These are phyloP conservation scores for Lindgomyces ingoldianus DNA, from an alignment of 495 filamentous ascomycete genomes.

Conservation along the genomic window DNA sequence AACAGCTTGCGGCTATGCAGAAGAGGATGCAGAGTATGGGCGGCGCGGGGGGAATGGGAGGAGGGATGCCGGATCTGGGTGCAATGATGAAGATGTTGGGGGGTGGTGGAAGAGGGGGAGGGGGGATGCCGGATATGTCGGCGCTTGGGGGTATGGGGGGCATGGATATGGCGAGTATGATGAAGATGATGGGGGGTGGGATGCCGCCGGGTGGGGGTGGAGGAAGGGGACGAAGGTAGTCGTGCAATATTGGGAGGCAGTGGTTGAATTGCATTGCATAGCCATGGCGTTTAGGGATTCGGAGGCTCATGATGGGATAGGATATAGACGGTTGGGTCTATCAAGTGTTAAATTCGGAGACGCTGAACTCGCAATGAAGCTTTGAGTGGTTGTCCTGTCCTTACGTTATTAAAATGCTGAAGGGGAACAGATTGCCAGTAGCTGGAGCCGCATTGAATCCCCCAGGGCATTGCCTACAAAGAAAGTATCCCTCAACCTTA, in stretches of 20 bases:
- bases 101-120: constrained; percentile 52
- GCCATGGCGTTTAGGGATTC: not conserved
- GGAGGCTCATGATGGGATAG: not conserved
- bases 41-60: constrained; percentile 58
- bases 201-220: not conserved
- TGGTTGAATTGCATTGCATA: too few relatives aligned
- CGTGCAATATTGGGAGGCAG: too few relatives aligned
- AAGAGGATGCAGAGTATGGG: constrained; percentile 92
- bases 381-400: too few relatives aligned
- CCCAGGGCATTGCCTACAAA: too few relatives aligned
- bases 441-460: too few relatives aligned
- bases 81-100: constrained; percentile 85
- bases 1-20: constrained; percentile 98
- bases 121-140: constrained; percentile 64
- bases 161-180: constrained; percentile 40
- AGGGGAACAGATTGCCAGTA: too few relatives aligned
- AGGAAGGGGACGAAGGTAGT: not conserved
- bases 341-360: too few relatives aligned
- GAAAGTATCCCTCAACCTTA: too few relatives aligned
- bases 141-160: constrained; percentile 42
- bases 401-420: too few relatives aligned
- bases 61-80: constrained; percentile 65
- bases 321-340: too few relatives aligned
- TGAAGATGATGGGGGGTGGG: constrained; percentile 44
- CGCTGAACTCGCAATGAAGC: too few relatives aligned